These are phyloP conservation scores for Calamus simplicifolius DNA, from an alignment of 176 grass and related monocot genomes.

Conservation along the genomic window DNA sequence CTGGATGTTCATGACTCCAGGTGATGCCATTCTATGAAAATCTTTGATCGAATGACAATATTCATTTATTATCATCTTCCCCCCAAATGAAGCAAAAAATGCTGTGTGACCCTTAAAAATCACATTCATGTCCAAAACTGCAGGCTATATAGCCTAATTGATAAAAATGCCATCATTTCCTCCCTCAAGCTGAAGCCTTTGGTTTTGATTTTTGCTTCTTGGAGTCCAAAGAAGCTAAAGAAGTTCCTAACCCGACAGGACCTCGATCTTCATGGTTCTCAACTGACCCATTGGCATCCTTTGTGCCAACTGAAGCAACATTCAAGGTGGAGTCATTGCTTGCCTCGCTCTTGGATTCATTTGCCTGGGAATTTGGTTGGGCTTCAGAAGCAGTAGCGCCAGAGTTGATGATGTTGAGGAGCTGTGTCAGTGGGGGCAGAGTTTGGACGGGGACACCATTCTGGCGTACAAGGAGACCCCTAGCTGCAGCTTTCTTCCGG, in stretches of 20 bases:
- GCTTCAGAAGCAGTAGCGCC: constrained; percentile 13
- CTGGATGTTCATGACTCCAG: too few species aligned
- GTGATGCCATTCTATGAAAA: too few species aligned
- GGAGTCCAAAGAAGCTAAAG: constrained; percentile 39
- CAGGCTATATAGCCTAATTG: background rate
- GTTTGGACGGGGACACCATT: constrained; percentile 19
- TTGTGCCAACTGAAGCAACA: constrained; percentile 6
- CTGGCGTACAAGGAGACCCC: constrained; percentile 56
- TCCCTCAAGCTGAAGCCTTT: constrained; percentile 20
- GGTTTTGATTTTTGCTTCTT: constrained; percentile 88
- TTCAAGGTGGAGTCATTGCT: constrained; percentile 28
- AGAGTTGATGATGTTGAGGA: constrained; percentile 63
- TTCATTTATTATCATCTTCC: too few species aligned
- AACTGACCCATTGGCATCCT: constrained; percentile 16
- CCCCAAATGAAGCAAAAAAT: background rate
- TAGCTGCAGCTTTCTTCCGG: constrained; percentile 75
- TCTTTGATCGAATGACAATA: too few species aligned
- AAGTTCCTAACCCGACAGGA: constrained; percentile 71
- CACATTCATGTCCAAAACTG: background rate
- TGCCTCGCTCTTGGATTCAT: constrained; percentile 6
- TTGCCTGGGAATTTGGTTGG: constrained; percentile 12
- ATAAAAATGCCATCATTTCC: background rate
- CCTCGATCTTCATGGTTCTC: constrained; percentile 16
- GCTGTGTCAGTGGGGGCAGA: constrained; percentile 31
- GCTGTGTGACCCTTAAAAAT: background rate